Evolutionary conservation across 306 rosid species (phyloP).

Genomic region (Acacia acuminata): DNA sequence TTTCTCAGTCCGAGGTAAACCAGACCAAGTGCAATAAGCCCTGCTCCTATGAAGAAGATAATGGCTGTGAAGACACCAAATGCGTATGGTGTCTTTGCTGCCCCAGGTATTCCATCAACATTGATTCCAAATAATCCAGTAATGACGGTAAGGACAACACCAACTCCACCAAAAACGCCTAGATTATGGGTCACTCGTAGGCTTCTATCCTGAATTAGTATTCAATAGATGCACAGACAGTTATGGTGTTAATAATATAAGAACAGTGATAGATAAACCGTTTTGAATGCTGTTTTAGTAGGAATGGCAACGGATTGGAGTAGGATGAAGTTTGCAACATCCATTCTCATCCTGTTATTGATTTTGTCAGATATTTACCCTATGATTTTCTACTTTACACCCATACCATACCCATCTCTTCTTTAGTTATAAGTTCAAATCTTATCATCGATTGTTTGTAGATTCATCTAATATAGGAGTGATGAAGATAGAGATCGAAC

Average conservation of each 20-base stretch:
- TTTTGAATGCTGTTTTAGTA: neutral
- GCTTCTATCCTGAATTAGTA: neutral
- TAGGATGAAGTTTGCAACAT: neutral
- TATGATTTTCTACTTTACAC: too few relatives aligned
- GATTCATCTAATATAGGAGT: neutral
- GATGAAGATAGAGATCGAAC: neutral
- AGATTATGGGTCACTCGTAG: constrained; percentile 47
- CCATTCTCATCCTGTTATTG: neutral
- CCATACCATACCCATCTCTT: neutral
- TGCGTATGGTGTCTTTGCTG: constrained; percentile 67
- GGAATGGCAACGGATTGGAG: neutral
- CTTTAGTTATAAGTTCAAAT: neutral
- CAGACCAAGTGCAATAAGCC: constrained; percentile 63
- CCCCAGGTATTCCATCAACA: constrained; percentile 90
- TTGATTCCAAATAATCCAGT: constrained; percentile 94
- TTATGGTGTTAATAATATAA: neutral
- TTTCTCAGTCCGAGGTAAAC: constrained; percentile 71
- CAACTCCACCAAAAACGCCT: constrained; percentile 82
- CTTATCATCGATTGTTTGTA: neutral
- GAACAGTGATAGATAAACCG: neutral
- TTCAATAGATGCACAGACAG: neutral
- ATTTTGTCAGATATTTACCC: neutral
- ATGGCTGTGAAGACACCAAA: constrained; percentile 78
- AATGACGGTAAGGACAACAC: constrained; percentile 76
- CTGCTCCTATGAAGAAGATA: constrained; percentile 50